These are phyloP conservation scores for Plectosphaerella plurivora DNA, from an alignment of 2,329 filamentous ascomycete genomes.

Conservation along the genomic window DNA sequence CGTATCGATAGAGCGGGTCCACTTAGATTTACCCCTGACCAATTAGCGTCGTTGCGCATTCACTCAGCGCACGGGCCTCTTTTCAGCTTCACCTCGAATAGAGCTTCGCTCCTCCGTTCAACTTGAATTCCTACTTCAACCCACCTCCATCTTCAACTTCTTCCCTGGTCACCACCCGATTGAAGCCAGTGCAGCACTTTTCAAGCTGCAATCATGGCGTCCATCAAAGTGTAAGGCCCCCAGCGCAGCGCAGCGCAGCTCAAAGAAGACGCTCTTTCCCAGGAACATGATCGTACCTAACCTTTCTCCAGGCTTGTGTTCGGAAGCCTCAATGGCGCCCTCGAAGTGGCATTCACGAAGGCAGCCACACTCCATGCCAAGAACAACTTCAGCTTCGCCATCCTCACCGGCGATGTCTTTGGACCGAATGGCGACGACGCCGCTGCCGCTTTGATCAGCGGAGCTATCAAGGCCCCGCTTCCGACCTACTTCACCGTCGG, in stretches of 20 bases:
- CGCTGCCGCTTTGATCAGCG: constrained; percentile 63
- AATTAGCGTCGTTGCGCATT: not conserved
- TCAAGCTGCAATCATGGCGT: too few relatives aligned
- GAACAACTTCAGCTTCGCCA: constrained; percentile 81
- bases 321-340: constrained; percentile 76
- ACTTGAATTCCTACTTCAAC: not conserved
- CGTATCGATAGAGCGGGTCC: constrained; percentile 1
- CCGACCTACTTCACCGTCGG: constrained; percentile 91
- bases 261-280: too few relatives aligned
- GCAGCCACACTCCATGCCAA: constrained; percentile 76
- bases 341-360: constrained; percentile 74
- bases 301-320: constrained; percentile 63
- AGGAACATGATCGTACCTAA: not conserved
- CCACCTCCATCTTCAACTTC: too few relatives aligned
- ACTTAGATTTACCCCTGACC: not conserved
- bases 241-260: too few relatives aligned
- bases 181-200: too few relatives aligned
- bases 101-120: too few relatives aligned
- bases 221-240: constrained; percentile 38
- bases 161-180: too few relatives aligned
- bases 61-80: too few relatives aligned
- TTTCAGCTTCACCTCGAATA: too few relatives aligned
- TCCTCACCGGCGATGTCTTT: constrained; percentile 83
- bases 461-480: constrained; percentile 69
- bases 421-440: constrained; percentile 51